Evolutionary conservation across 257 asterid species (phyloP), one percentile per base, ranked within the genome.

Genomic region (Vinca minor): DNA sequence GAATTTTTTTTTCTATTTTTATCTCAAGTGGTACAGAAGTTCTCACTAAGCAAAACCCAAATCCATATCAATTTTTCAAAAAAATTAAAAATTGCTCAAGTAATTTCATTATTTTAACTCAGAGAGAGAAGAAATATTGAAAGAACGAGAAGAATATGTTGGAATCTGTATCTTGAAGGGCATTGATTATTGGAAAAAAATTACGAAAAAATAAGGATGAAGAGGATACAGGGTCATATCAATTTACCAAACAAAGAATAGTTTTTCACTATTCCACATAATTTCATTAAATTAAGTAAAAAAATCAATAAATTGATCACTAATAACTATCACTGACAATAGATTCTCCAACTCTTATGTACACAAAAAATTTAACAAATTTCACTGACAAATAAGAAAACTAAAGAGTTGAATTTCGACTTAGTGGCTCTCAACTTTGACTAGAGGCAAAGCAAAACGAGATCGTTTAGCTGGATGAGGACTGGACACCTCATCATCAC

Each of bases 401-500:
- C 1, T 1, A 28, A n/a, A 2, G n/a, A n/a, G 12, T 57, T 25
- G 28, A 52, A 55, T 31, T 58, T 58, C 18, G 42, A 9, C 45
- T 26, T 42, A 36, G 35, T 57, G 59, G 15, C 70, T 50, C 15
- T 74, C 81, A 50, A 59, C 47, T 62, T 76, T 76, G n/a, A 75
- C 15, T n/a, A n/a, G n/a, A 3, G 83, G 69, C 5, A 76, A 44
- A 14, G 66, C 68, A 14, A 80, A 55, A 2, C 93, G 85, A 0
- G 77, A 65, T 50, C 70, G 79, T 75, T 86, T 84, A 7, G 84
- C 74, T 57, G 94, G 87, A 49, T 83, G 90, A 5, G 94, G 94
- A 32, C 91, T 84, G 47, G 84, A 90, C 13, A 84, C 94, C 61
- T 86, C 91, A 15, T 79, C 86, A 11, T 79, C 88, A 38, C n/a